Evolutionary conservation across 2,329 filamentous ascomycete species (phyloP), one percentile per base, ranked within the genome.

Genomic region (Epichloe glyceriae): DNA sequence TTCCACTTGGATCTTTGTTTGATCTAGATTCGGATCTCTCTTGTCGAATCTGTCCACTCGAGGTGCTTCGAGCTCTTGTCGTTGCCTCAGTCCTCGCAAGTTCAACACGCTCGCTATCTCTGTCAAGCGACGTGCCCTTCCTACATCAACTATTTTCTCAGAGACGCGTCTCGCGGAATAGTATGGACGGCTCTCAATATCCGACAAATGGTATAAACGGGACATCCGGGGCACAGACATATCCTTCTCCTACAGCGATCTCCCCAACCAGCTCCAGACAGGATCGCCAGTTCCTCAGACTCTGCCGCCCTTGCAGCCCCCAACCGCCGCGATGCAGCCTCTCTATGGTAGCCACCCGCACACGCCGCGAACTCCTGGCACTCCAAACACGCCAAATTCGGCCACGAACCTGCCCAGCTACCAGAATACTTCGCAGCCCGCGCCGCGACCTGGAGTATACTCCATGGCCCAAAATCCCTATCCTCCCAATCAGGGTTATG

Each of bases 361-460:
- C 60, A 81, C 78, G 44, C 79, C 80, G 56, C 73, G 79, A 60
- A 81, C 78, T 20, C 76, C 78, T 45, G 75, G 76, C n/a, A 81
- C 79, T 15, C 79, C 80, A 38, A 80, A 79, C 61, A 80, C 79
- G 30, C 78, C 79, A 38, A 76, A 73, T 51, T 76, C 78, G 38
- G 67, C 70, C 49, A 72, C 68, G 62, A 73, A 70, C 59, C 73
- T 80, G 71, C 63, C 66, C 15, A 74, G 67, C 62, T 81, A 80
- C 59, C 75, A 75, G 56, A 71, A 73, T 53, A 74, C 70, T 38
- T 69, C 70, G 30, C 72, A 77, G 57, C 69, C 70, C 50, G 67
- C 63, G 37, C 70, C 70, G 46, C 71, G 76, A 50, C 70, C 71
- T 52, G 71, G 70, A 51, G 67, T 75, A 19, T 76, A 76, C 60